Evolutionary conservation across 768 basidiomycete species (phyloP), one percentile per base, ranked within the genome.

Genomic region (Lactarius hatsudake): DNA sequence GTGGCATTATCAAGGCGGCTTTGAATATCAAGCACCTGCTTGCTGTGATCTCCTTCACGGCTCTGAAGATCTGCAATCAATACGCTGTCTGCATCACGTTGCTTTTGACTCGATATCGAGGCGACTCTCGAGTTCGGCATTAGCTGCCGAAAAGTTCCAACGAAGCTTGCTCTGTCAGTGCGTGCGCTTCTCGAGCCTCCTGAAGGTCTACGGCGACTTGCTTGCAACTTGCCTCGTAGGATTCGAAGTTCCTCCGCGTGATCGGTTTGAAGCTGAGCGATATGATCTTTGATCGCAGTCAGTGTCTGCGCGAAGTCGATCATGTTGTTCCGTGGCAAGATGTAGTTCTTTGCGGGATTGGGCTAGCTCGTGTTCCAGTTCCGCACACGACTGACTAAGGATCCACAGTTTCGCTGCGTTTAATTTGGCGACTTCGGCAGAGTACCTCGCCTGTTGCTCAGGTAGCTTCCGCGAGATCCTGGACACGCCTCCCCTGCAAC

Each of bases 131-230:
- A 71, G 70, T n/a, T 65, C 64, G 8, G 38, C 59, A 7, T 69
- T 69, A 10, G 61, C 13, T 15, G 36, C 28, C 18, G 70, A 62
- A 62, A 23, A 71, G 23, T 30, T 71, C 71, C 13, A 65, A 67
- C 18, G 72, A 67, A n/a, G 74, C 72, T 30, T 81, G 76, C 28
- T 84, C 76, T 51, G 80, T 72, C 23, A 34, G 53, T 10, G 60
- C 68, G 58, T 63, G 59, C 10, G 71, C 63, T 58, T 63, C 60
- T 3, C 61, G 66, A 30, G 66, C 64, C 30, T 71, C 66, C 55
- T 71, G 63, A 30, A 74, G 55, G 59, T 72, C 69, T 12, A 63
- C 60, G 28, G 68, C 71, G 8, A 70, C 63, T 10, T 65, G 66
- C 6, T 68, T 68, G 67, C 26, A 74, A 59, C 26, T 65, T 71